Base-by-base conservation (phyloP, 768 basidiomycete species). In the Rhizopogon vesiculosus region DNA sequence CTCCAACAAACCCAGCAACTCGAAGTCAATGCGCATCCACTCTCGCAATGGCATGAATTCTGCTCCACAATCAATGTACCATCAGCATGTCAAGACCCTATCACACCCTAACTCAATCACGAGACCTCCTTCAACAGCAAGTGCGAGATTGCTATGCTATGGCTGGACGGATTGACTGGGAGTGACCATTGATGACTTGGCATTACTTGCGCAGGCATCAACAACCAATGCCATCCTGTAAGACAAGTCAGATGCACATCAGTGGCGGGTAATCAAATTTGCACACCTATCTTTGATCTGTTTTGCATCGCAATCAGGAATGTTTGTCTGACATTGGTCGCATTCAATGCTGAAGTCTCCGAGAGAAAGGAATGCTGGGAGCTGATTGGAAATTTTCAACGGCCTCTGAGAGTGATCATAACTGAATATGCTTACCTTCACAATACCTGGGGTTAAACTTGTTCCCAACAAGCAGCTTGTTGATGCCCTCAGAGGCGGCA, bases 261-360 rank as follows among this genome's bases (percentile, higher is more conserved):
- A 35, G 28, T 16, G 4, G 13, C 13, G 13, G 5, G 15, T 28
- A 1, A 16, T 43, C 10, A 10, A 18, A 40, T 10, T 22, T 3
- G 61, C 82, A 33, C 64, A 89, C 91, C 91, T 85, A 72, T 93
- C 91, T 70, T 93, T 93, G 70, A 93, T 93, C 74, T 92, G 91
- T 79, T 96, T 91, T 3, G 97, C 95, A 4, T 25, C 84, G 98
- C 92, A 28, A 93, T 95, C 79, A 98, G 86, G 84, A 99, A 99
- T 5, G 96, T 95, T 73, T 99, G 93, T 72, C 98, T 96, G 57
- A 99, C 97, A 64, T 97, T 97, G 59, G 94, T 95, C 51, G 95
- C 93, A 65, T 91, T 93, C 89, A 98, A 98, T 38, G 97, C 97
- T 18, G 91, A 93, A 13, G 97, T 99, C 79, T 99, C 97, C 68